A percentile compares a stretch with the other conserved stretches of the same genome.
phyloP scores from a whole-genome alignment of 768 basidiomycete genomes.

The Psilocybe tampanensis region DNA sequence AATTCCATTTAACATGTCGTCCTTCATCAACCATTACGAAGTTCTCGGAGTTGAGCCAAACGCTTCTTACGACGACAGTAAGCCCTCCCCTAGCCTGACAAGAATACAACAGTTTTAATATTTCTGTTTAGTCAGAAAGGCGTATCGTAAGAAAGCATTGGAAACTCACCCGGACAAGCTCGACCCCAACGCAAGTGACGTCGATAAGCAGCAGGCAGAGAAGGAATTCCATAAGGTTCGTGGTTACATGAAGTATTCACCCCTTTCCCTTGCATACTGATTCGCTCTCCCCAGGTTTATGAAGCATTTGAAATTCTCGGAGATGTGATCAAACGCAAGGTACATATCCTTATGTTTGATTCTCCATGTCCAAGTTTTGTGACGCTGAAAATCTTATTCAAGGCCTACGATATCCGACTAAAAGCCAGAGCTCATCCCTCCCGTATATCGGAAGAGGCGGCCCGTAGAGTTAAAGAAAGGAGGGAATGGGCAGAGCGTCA shows the following conservation, averaged over 20 bases:
- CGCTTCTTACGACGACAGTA: conserved; percentile 56
- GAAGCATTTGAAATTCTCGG: conserved; percentile 64
- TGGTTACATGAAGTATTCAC: not conserved
- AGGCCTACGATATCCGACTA: conserved; percentile 53
- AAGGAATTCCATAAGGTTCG: conserved; percentile 63
- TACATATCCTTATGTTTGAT: conserved; percentile 24
- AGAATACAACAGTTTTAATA: not conserved
- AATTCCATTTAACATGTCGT: not conserved
- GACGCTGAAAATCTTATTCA: not conserved
- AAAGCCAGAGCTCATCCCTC: conserved; percentile 28
- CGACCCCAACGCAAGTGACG: conserved; percentile 50
- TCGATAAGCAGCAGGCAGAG: conserved; percentile 55
- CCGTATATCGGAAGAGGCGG: conserved; percentile 39
- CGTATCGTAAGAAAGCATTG: conserved; percentile 66
- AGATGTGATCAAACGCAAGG: conserved; percentile 57
- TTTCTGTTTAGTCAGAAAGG: conserved; percentile 54
- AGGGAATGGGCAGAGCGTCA: conserved; percentile 56
- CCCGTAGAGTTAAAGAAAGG: conserved; percentile 48
- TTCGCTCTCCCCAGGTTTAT: conserved; percentile 46
- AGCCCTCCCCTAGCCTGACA: conserved; percentile 15
- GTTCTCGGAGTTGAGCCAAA: conserved; percentile 46
- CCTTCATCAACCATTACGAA: conserved; percentile 36
- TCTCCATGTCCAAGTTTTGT: not conserved
- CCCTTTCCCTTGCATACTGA: conserved; percentile 5
- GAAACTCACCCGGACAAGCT: conserved; percentile 79